These are phyloP conservation scores for Dictyophora rubrovolvata DNA, from an alignment of 768 basidiomycete genomes.

Conservation along the genomic window DNA sequence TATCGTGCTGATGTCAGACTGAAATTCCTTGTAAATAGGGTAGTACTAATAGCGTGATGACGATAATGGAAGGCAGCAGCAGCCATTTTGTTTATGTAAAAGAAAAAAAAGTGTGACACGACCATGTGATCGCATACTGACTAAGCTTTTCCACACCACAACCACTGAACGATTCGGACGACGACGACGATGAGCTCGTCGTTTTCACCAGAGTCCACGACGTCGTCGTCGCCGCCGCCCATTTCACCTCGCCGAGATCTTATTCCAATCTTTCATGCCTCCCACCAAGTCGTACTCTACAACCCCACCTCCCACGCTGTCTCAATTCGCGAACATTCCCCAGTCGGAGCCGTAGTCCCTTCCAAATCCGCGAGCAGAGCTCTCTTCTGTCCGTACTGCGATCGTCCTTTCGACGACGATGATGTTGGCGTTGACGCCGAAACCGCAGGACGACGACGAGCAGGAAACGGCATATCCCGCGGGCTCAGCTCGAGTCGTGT, in stretches of 20 bases:
- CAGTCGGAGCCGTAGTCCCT: constrained; percentile 14
- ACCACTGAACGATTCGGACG: too few species aligned
- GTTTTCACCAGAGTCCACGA: neutral
- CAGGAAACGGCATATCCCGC: constrained; percentile 21
- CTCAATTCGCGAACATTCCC: constrained; percentile 36
- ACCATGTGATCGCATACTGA: neutral
- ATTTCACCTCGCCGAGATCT: neutral
- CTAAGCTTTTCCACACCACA: too few species aligned
- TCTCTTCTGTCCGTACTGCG: constrained; percentile 62
- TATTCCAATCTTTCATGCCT: constrained; percentile 62
- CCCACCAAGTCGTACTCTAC: constrained; percentile 81
- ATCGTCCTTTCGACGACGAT: constrained; percentile 35
- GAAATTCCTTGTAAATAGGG: neutral
- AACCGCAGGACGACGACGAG: constrained; percentile 20
- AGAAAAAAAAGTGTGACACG: neutral
- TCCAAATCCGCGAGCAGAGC: neutral
- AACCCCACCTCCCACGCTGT: constrained; percentile 79
- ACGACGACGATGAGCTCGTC: neutral
- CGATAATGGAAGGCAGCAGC: neutral
- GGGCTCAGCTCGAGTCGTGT: constrained; percentile 26
- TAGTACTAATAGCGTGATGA: neutral
- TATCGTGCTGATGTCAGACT: neutral
- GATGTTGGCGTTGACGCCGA: constrained; percentile 19
- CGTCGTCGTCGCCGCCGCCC: neutral
- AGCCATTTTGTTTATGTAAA: neutral